Conservation (phyloP, 257 asterid genomes). For the Leptodermis oblonga region DNA sequence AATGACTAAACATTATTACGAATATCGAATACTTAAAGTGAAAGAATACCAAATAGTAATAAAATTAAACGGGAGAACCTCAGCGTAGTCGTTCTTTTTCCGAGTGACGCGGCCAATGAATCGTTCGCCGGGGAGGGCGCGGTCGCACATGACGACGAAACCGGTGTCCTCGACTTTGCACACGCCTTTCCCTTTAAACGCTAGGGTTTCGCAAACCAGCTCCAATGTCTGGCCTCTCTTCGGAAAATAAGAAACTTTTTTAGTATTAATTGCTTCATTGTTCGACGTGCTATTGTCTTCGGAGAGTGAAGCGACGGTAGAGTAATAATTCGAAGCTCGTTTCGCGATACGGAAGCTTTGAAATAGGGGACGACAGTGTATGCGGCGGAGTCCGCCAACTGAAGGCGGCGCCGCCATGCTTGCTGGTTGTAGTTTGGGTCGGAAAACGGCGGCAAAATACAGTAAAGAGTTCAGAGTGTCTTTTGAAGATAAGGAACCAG, state of each 20-base stretch:
- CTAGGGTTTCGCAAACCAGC: constrained; percentile 80
- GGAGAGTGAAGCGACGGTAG: constrained; percentile 42
- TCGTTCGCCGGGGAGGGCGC: constrained; percentile 88
- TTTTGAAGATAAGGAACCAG: neutral
- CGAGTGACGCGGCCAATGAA: constrained; percentile 81
- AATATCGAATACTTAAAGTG: neutral
- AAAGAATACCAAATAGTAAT: neutral
- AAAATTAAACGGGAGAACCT: constrained; percentile 40
- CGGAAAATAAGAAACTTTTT: constrained; percentile 44
- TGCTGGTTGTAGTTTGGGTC: neutral
- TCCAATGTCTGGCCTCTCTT: constrained; percentile 86
- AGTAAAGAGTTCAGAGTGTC: neutral
- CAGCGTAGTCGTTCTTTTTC: constrained; percentile 73
- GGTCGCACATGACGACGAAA: constrained; percentile 79
- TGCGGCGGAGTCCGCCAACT: constrained; percentile 18
- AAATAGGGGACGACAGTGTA: constrained; percentile 43
- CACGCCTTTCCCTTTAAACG: constrained; percentile 85
- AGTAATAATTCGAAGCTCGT: constrained; percentile 13
- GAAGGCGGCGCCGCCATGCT: constrained; percentile 20
- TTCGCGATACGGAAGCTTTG: constrained; percentile 27
- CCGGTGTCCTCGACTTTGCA: constrained; percentile 84
- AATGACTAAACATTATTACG: neutral
- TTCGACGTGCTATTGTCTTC: constrained; percentile 26
- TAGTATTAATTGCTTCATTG: constrained; percentile 1
- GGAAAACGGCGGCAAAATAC: constrained; percentile 13